Conservation (phyloP, 2,329 filamentous ascomycete species). For the Fusarium duplospermum region DNA sequence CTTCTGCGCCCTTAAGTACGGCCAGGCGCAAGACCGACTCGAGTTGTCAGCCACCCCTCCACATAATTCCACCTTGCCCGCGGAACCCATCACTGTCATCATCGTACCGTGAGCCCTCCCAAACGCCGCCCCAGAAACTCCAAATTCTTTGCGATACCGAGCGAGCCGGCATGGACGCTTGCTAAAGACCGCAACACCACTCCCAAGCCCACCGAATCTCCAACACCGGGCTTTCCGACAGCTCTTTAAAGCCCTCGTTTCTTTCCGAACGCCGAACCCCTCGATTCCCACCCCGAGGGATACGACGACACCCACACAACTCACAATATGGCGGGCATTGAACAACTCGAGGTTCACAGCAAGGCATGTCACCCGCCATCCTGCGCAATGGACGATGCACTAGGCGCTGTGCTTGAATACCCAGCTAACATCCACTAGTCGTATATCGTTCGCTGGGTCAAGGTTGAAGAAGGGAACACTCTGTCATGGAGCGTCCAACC, state of each 20-base stretch:
- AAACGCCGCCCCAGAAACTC: conserved; percentile 29
- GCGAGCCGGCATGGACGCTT: conserved; percentile 36
- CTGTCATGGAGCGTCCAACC: conserved; percentile 98
- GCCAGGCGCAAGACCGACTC: conserved; percentile 15
- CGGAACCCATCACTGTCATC: conserved; percentile 31
- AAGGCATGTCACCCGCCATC: conserved; percentile 71
- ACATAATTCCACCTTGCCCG: conserved; percentile 16
- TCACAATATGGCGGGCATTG: conserved; percentile 85
- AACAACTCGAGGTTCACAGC: conserved; percentile 97
- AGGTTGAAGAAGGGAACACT: conserved; percentile 88
- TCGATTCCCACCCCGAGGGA: neutral
- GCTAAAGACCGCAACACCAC: conserved; percentile 33
- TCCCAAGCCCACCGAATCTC: conserved; percentile 9
- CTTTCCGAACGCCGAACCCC: conserved; percentile 15
- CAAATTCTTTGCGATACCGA: conserved; percentile 30
- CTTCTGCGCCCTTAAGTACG: conserved; percentile 32
- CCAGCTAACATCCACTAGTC: conserved; percentile 70
- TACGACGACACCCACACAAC: conserved; percentile 13
- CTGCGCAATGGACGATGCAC: neutral
- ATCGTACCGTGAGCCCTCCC: conserved; percentile 5
- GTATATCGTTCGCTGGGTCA: conserved; percentile 97
- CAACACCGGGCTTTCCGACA: conserved; percentile 17
- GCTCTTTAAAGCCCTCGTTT: conserved; percentile 3
- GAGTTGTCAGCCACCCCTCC: conserved; percentile 27
- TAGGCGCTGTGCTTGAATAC: neutral